These are phyloP conservation scores for Xylaria longipes DNA, from an alignment of 495 filamentous ascomycete species.

Conservation along the genomic window DNA sequence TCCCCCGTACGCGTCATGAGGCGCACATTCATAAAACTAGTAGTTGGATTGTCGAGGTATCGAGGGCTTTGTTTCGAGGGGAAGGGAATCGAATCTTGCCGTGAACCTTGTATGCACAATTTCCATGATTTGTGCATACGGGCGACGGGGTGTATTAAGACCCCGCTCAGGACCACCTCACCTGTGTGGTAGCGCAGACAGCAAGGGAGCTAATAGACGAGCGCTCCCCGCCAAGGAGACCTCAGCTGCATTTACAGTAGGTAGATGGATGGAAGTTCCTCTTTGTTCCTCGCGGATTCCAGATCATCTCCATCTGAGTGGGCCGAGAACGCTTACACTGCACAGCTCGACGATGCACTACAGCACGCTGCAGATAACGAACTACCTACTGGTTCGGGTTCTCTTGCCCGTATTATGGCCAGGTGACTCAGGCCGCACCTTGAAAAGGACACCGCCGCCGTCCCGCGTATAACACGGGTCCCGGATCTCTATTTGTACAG, in stretches of 20 bases:
- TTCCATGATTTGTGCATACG: conserved; percentile 1
- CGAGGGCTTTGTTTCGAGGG: not conserved
- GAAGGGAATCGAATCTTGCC: not conserved
- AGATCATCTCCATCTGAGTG: not conserved
- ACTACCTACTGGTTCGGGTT: not conserved
- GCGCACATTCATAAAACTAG: not conserved
- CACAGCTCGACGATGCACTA: not conserved
- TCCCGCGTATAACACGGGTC: not conserved
- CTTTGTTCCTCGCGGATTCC: not conserved
- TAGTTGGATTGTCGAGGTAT: not conserved
- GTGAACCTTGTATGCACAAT: not conserved
- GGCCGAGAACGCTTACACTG: not conserved
- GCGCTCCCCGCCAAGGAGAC: not conserved
- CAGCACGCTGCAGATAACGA: not conserved
- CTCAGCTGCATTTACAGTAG: too few species aligned
- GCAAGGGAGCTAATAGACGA: conserved; percentile 1
- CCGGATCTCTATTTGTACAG: not conserved
- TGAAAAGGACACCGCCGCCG: not conserved
- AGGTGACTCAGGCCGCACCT: conserved; percentile 1
- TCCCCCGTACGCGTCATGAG: not conserved
- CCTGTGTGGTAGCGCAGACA: not conserved
- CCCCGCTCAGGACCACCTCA: not conserved
- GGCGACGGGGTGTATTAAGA: not conserved
- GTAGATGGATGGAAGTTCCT: not conserved
- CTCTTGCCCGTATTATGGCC: not conserved